phyloP scores from a whole-genome alignment of 805 yeast genomes.

The Nakazawaea holstii region DNA sequence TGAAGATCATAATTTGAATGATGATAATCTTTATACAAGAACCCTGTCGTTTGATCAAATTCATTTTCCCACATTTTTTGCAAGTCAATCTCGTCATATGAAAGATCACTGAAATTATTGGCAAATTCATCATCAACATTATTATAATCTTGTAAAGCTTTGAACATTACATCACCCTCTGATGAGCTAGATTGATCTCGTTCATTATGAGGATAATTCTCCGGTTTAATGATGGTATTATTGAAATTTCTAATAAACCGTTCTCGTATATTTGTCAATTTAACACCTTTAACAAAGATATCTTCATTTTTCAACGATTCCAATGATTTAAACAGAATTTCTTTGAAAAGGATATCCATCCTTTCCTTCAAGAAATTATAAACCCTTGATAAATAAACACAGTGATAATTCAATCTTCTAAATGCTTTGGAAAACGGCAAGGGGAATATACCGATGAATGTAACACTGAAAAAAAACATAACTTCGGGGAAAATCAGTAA shows the following conservation, averaged over 20 bases:
- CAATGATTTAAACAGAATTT: slow-evolving; percentile 7
- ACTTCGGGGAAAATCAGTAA: slow-evolving; percentile 3
- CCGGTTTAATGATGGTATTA: not conserved
- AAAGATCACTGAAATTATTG: not conserved
- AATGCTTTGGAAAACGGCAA: not conserved
- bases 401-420: not conserved
- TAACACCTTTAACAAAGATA: not conserved
- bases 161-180: not conserved
- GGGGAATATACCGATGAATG: not conserved
- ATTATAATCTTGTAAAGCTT: not conserved
- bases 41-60: not conserved
- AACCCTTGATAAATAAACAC: not conserved
- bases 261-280: not conserved
- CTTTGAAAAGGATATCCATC: not conserved
- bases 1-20: not conserved
- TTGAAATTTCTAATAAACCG: not conserved
- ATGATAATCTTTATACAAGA: not conserved
- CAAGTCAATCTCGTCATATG: not conserved
- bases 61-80: not conserved
- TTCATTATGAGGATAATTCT: slow-evolving; percentile 1
- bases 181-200: not conserved
- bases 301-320: not conserved
- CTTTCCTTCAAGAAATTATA: not conserved
- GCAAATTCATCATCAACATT: not conserved
- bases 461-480: slow-evolving; percentile 1